These are phyloP conservation scores for Neoascochyta sp. DNA, from an alignment of 2,329 filamentous ascomycete genomes.

Conservation along the genomic window DNA sequence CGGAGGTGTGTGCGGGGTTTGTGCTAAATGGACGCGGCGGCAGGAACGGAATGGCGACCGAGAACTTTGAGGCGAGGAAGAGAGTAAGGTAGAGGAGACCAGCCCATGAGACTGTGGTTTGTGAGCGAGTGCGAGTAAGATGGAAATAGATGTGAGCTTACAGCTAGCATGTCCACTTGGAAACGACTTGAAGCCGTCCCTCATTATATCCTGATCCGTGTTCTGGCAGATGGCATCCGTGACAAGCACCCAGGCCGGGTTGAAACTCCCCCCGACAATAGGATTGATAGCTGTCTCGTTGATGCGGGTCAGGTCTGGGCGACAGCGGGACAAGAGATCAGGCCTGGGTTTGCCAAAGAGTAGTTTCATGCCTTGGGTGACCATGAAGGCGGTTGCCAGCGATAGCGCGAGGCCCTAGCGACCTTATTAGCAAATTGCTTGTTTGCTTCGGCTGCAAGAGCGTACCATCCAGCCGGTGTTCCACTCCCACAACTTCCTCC, in stretches of 20 bases:
- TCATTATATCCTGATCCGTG: constrained; percentile 56
- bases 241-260: constrained; percentile 64
- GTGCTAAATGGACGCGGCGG: constrained; percentile 47
- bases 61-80: constrained; percentile 80
- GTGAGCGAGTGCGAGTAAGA: not conserved
- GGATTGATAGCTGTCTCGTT: constrained; percentile 59
- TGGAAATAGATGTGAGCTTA: constrained; percentile 29
- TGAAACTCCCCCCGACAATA: constrained; percentile 46
- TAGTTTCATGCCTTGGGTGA: constrained; percentile 83
- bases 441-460: no score
- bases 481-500: constrained; percentile 84
- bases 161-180: constrained; percentile 72
- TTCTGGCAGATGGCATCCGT: constrained; percentile 72
- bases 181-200: constrained; percentile 84
- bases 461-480: constrained; percentile 83
- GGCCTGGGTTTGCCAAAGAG: constrained; percentile 63
- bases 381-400: constrained; percentile 68
- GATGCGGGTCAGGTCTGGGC: constrained; percentile 64
- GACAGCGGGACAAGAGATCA: constrained; percentile 65
- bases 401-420: constrained; percentile 72
- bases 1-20: constrained; percentile 50
- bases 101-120: constrained; percentile 59
- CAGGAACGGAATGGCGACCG: constrained; percentile 68
- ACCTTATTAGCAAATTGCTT: no score
- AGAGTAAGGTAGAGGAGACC: constrained; percentile 82